These are phyloP conservation scores for Casuarina glauca DNA, from an alignment of 306 rosid species.

Conservation along the genomic window DNA sequence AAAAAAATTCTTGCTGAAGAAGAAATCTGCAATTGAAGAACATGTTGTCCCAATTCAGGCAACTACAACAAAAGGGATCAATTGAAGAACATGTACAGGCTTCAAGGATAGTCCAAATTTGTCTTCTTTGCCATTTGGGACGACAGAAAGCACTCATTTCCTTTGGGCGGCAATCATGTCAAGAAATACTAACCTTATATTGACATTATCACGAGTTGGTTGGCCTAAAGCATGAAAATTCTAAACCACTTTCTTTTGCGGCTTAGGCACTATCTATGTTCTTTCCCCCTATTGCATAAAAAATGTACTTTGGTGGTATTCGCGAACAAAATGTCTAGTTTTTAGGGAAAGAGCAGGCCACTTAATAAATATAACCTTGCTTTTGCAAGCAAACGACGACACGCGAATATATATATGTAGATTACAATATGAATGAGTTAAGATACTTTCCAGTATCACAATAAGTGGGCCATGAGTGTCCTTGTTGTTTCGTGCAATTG, in stretches of 20 bases:
- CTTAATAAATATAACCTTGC: not conserved
- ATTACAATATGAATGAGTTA: no score
- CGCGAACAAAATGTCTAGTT: not conserved
- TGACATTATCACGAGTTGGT: slow-evolving; percentile 2
- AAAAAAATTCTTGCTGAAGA: no score
- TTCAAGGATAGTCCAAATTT: not conserved
- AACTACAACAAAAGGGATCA: not conserved
- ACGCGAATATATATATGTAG: no score
- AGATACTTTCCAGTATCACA: no score
- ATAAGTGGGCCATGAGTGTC: not conserved
- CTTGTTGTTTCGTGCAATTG: not conserved
- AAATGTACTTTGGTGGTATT: no score
- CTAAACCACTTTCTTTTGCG: not conserved
- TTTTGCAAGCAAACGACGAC: not conserved
- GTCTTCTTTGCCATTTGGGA: not conserved
- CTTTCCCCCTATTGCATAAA: not conserved
- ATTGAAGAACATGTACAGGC: not conserved
- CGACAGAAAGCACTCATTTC: not conserved
- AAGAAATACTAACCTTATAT: no score
- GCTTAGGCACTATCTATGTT: not conserved
- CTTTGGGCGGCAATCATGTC: no score
- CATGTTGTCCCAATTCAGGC: not conserved
- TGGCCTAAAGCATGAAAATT: not conserved
- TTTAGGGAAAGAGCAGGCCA: not conserved
- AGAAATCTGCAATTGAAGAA: no score